phyloP scores from a whole-genome alignment of 192 early-diverging fungal genomes.

The Anaeromyces robustus region DNA sequence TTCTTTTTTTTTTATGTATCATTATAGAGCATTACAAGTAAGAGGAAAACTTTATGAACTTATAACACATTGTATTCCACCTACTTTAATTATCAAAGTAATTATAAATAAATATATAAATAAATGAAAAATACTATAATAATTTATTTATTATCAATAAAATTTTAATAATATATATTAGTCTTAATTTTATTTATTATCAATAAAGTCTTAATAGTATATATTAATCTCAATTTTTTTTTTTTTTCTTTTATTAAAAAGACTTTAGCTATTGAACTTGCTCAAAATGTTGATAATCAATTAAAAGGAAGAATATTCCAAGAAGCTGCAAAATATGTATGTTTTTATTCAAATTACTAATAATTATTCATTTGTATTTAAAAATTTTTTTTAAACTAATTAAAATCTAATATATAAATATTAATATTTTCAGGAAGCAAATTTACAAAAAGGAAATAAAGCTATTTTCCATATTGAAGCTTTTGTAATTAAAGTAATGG shows the following conservation, averaged over 20 bases:
- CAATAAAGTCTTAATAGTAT: not conserved
- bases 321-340: conserved; percentile 65
- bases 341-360: too few relatives aligned
- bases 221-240: not conserved
- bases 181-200: too few relatives aligned
- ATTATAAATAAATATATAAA: not conserved
- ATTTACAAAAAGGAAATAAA: conserved; percentile 71
- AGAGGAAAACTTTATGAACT: conserved; percentile 73
- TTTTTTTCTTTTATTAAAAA: conserved; percentile 6
- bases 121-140: too few relatives aligned
- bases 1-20: not conserved
- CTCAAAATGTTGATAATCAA: conserved; percentile 47
- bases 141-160: too few relatives aligned
- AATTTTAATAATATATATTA: too few relatives aligned
- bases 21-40: conserved; percentile 38
- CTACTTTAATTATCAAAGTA: conserved; percentile 64
- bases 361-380: too few relatives aligned
- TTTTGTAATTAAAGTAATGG: conserved; percentile 84
- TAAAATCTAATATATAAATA: not conserved
- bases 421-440: conserved; percentile 48
- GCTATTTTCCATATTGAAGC: conserved; percentile 90
- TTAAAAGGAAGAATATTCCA: conserved; percentile 51
- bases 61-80: conserved; percentile 75
- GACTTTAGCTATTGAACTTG: conserved; percentile 54
- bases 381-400: too few relatives aligned